Base-by-base conservation (phyloP, 768 basidiomycete genomes). In the Candolleomyces aberdarensis region DNA sequence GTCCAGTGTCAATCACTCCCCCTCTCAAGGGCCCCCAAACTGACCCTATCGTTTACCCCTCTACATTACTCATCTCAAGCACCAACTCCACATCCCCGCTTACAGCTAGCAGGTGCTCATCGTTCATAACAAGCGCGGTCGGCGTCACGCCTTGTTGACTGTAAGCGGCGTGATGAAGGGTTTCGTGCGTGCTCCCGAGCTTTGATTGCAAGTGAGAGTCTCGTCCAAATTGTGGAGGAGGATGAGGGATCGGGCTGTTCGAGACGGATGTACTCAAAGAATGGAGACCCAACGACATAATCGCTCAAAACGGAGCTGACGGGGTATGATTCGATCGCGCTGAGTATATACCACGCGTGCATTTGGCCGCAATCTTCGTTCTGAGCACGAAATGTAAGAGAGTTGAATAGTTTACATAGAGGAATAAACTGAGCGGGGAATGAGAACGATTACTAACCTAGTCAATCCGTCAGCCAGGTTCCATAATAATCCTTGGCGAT, bases 321-420 rank as follows among this genome's bases (percentile, higher is more conserved):
- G 41, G 90, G 91, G 65, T 94, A 94, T 71, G 93, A 90, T 0
- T 92, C 91, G 71, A 94, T 79, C 0, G 90, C 85, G 54, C 85
- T 87, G 74, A 92, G 93, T 13, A 93, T 80, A 65, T 87, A 93
- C 92, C 92, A 94, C 0, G 92, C 89, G 66, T 88, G 90, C 92
- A 94, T 94, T 70, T 94, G 92, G 1, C 92, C 91, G 64, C 91
- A 93, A 68, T 94, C 92, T 70, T 94, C 92, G 65, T 94, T 94
- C 88, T 92, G 58, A 10, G 49, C 26, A 44, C 51, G 31, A 59
- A 32, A 49, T 9, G 29, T 32, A 17, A 50, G 26, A n/a, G 19
- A 19, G 36, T 36, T 26, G 26, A 26, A 17, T n/a, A 31, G 3
- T 36, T 31, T n/a, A 22, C 26, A 48, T n/a, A 41, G 22, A 55